Percentiles rank a stretch among this genome's conserved stretches.
Evolutionary conservation across 1,284 basidiomycete species (phyloP).

Genomic region (Ustilago tritici): DNA sequence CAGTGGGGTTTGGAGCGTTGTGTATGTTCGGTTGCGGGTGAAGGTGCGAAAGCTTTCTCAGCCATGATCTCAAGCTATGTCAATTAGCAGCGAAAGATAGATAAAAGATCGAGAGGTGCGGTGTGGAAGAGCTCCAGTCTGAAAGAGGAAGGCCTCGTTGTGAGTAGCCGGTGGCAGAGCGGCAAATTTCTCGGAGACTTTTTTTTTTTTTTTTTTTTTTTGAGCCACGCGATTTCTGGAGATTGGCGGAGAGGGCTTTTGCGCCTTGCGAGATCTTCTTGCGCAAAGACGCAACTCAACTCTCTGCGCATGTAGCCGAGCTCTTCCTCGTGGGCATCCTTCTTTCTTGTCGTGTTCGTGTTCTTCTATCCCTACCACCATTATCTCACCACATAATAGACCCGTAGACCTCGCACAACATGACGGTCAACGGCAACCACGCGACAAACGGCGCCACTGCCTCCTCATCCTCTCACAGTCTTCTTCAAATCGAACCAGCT

Average conservation of each 20-base stretch:
- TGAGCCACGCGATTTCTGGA: background rate
- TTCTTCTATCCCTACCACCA: background rate
- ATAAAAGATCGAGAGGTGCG: too few species aligned
- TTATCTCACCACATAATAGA: background rate
- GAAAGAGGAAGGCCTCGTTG: too few species aligned
- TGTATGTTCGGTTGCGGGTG: constrained; percentile 46
- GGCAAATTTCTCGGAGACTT: constrained; percentile 27
- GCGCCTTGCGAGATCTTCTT: constrained; percentile 3
- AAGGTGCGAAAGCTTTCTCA: constrained; percentile 20
- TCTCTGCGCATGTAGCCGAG: constrained; percentile 5
- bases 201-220: background rate
- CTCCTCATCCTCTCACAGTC: constrained; percentile 28
- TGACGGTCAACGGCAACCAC: constrained; percentile 15
- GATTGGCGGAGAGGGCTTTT: background rate
- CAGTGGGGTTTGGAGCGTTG: constrained; percentile 29
- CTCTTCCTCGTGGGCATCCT: background rate
- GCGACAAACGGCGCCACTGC: constrained; percentile 2
- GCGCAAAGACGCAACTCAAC: background rate
- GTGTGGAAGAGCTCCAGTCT: too few species aligned
- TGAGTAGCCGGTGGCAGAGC: background rate
- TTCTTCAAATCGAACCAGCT: constrained; percentile 37
- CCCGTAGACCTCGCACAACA: background rate
- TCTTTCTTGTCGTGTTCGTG: too few species aligned
- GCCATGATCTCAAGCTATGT: background rate
- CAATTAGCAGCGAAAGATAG: background rate